phyloP scores from a whole-genome alignment of 805 yeast species.

The Metschnikowia proteae region DNA sequence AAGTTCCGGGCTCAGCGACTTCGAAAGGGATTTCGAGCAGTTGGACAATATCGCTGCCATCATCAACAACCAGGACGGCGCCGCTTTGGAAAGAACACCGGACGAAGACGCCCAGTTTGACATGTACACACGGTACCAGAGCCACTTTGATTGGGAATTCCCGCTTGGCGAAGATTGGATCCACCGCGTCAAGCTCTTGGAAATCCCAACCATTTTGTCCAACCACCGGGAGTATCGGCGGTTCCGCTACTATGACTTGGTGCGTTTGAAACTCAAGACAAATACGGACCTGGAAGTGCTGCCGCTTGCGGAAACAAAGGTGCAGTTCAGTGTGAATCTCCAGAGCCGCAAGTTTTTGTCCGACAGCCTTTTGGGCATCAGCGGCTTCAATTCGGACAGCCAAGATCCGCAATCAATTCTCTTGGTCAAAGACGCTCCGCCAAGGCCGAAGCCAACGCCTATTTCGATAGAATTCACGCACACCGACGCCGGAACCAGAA shows the following conservation, averaged over 20 bases:
- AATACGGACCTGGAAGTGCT: constrained; percentile 1
- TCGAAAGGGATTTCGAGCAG: not conserved
- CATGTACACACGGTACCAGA: constrained; percentile 1
- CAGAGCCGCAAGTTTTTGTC: not conserved
- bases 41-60: not conserved
- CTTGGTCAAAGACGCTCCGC: not conserved
- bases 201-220: constrained; percentile 2
- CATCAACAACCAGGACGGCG: not conserved
- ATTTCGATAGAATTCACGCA: not conserved
- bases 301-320: not conserved
- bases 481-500: not conserved
- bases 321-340: not conserved
- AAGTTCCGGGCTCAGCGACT: not conserved
- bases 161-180: constrained; percentile 3
- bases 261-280: constrained; percentile 4
- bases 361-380: not conserved
- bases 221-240: constrained; percentile 11
- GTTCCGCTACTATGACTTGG: constrained; percentile 13
- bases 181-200: not conserved
- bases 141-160: constrained; percentile 1
- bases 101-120: not conserved
- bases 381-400: not conserved
- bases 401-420: not conserved
- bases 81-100: not conserved
- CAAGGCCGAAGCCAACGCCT: not conserved